Conservation (phyloP, 164 flowering plant species). For the Annona squamosa region DNA sequence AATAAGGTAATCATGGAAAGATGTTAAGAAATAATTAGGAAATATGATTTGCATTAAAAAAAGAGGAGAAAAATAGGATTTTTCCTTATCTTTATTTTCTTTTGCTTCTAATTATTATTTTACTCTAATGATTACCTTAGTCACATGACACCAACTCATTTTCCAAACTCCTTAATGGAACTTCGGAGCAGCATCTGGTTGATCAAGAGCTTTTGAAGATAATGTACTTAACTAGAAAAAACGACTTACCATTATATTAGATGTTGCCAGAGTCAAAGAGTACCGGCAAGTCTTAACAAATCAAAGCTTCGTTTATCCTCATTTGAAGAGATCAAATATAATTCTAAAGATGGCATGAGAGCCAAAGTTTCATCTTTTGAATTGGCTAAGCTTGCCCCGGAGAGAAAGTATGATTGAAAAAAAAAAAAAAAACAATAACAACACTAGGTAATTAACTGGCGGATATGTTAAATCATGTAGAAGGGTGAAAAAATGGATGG, state of each 20-base stretch:
- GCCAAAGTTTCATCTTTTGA: constrained; percentile 57
- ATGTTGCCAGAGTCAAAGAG: constrained; percentile 52
- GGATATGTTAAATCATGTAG: too few relatives aligned
- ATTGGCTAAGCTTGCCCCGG: constrained; percentile 46
- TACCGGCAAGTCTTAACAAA: constrained; percentile 51
- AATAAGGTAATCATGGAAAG: too few relatives aligned
- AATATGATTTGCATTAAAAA: too few relatives aligned
- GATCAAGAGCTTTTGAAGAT: constrained; percentile 15
- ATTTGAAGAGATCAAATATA: constrained; percentile 46
- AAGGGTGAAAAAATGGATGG: too few relatives aligned
- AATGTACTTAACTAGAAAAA: constrained; percentile 44
- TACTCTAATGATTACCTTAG: too few relatives aligned
- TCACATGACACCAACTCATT: too few relatives aligned
- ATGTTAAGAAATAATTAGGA: too few relatives aligned
- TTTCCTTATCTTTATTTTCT: too few relatives aligned
- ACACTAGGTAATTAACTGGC: too few relatives aligned
- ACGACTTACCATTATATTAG: constrained; percentile 39
- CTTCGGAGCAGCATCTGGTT: constrained; percentile 40
- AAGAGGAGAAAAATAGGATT: too few relatives aligned
- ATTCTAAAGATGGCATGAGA: constrained; percentile 44
- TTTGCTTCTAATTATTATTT: too few relatives aligned
- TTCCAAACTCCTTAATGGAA: constrained; percentile 30
- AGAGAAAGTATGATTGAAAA: constrained; percentile 23
- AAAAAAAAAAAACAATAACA: too few relatives aligned
- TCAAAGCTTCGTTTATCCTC: constrained; percentile 46